Conservation (phyloP, 2,329 filamentous ascomycete species). For the Colletotrichum sp. region DNA sequence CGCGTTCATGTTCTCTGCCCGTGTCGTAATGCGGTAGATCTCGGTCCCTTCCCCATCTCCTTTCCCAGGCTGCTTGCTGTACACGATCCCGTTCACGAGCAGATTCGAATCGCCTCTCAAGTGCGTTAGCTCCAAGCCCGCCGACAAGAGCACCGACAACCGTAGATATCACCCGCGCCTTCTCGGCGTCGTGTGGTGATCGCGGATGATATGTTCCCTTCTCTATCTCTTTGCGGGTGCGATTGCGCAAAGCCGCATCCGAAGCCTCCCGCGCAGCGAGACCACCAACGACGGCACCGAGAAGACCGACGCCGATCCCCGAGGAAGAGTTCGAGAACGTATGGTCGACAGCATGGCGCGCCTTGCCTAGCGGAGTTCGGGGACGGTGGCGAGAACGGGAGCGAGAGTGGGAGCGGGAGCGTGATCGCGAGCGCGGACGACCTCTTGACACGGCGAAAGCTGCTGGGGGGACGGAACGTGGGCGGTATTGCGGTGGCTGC, state of each 20-base stretch:
- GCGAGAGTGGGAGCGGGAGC: conserved; percentile 25
- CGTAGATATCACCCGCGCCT: conserved; percentile 49
- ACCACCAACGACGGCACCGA: conserved; percentile 61
- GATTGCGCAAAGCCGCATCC: conserved; percentile 41
- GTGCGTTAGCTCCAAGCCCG: conserved; percentile 58
- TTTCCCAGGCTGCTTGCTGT: conserved; percentile 38
- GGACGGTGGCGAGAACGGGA: conserved; percentile 27
- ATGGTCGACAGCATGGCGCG: conserved; percentile 45
- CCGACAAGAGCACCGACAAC: conserved; percentile 60
- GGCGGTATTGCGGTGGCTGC: conserved; percentile 1
- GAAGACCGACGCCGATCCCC: conserved; percentile 55
- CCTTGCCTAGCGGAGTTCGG: conserved; percentile 43
- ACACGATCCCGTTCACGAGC: conserved; percentile 36
- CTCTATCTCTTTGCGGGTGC: conserved; percentile 18
- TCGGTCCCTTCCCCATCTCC: conserved; percentile 32
- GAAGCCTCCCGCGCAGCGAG: conserved; percentile 55
- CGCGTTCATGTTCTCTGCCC: conserved; percentile 14
- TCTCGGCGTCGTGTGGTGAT: conserved; percentile 27
- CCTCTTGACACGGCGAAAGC: conserved; percentile 5
- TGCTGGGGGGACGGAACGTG: conserved; percentile 21
- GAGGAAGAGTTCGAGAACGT: conserved; percentile 54
- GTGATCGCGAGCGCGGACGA: conserved; percentile 24
- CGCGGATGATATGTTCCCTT: conserved; percentile 8
- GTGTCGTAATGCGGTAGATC: conserved; percentile 30
- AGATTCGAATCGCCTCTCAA: conserved; percentile 49